Evolutionary conservation across 768 basidiomycete species (phyloP), one percentile per base, ranked within the genome.

Genomic region (Leccinum uliginosum): DNA sequence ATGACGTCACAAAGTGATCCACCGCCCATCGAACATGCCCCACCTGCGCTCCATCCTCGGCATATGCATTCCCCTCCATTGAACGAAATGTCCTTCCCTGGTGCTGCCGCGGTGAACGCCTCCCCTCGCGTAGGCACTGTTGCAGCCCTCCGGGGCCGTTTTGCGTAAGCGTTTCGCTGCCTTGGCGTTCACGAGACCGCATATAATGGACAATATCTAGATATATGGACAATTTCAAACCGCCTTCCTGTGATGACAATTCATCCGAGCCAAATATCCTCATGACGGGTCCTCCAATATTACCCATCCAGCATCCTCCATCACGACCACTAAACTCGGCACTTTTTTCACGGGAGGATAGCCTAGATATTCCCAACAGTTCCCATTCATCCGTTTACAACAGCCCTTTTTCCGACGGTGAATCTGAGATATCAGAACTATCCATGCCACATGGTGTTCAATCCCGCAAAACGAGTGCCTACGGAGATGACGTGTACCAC

Each of bases 91-190:
- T 23, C 32, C 5, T 38, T 48, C 3, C 48, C 50, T 23, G 50
- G 21, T 32, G 21, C 45, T 10, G 6, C 21, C 8, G 12, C 48
- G 3, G 6, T 52, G 11, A 58, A 59, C 43, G 24, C 40, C 23
- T 58, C 64, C 4, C 55, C 61, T 27, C 54, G 59, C 11, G 12
- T 38, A 45, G 51, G 66, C 17, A 71, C 69, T 19, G 74, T 81
- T 6, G 68, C 79, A 19, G 71, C 78, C 2, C 65, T 78, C 34
- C 74, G 76, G 35, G 74, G 59, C 57, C 74, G 75, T 34, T 67
- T 66, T 24, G 21, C 57, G 68, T 71, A 49, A 56, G 66, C 62
- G 9, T 55, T 15, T 4, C 43, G 5, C 9, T 14, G 27, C 14
- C 6, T 0, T 40, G 3, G 5, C 14, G 27, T 38, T 43, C 26